Base-by-base conservation (phyloP, 441 rosid species). In the Brassica balearica region DNA sequence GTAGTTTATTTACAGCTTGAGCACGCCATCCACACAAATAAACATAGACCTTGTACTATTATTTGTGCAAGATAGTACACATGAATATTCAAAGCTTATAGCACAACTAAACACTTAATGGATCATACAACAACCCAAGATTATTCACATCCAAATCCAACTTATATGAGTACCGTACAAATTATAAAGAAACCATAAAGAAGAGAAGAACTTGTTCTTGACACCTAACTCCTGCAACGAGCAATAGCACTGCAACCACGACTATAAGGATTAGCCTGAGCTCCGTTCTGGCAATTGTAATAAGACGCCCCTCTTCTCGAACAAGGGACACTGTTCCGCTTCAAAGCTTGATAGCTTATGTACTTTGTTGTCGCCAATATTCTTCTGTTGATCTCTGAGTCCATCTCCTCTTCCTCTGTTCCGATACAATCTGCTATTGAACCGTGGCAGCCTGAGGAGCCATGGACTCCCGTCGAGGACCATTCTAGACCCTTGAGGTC, bases 291-390 rank as follows among this genome's bases (percentile, higher is more conserved):
- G 68, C 93, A 89, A 69, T 87, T 89, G 75, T 89, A 88, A 77
- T 89, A 89, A 29, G 90, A 87, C 0, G 90, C 91, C 7, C 93
- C 93, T 80, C 89, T 82, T 58, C 29, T 85, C 5, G 91, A 86
- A 80, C 93, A 88, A 8, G 93, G 91, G 55, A 85, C 86, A 10
- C 87, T 77, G 82, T 87, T 73, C 67, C 85, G 29, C 79, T 83
- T 88, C 86, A 89, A 70, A 12, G 91, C 84, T n/a, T 73, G 86
- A 59, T 86, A 89, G 81, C 93, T 88, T 75, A 88, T 88, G 85
- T 86, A 88, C 34, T 84, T 66, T 2, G 89, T 43, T 4, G 93
- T 88, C 3, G 88, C 89, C 73, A 89, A 67, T 62, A 86, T 76
- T 14, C 92, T 84, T 75, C 92, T 83, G 51, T 23, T 88, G 76